These are phyloP conservation scores for Quercus aquifolioides DNA, from an alignment of 306 rosid genomes.

Conservation along the genomic window DNA sequence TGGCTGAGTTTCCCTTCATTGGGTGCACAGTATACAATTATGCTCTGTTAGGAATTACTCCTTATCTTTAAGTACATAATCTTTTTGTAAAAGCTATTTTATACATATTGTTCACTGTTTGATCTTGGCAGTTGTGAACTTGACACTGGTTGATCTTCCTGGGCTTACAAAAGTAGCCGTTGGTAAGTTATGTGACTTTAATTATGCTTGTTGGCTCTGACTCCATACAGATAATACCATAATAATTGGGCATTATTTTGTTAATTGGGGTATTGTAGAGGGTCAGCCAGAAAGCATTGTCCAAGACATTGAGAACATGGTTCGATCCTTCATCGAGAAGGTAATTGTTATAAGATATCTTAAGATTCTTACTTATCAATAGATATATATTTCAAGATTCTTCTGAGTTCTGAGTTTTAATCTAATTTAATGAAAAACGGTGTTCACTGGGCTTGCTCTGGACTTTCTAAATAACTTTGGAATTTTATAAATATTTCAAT, in stretches of 20 bases:
- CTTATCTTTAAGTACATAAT: neutral
- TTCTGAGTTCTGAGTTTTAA: neutral
- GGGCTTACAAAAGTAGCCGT: conserved; percentile 96
- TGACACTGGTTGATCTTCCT: conserved; percentile 93
- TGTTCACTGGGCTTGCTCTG: neutral
- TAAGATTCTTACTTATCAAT: neutral
- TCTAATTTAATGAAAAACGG: neutral
- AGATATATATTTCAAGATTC: neutral
- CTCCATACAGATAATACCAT: neutral
- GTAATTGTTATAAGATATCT: conserved; percentile 32
- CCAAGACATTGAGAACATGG: conserved; percentile 86
- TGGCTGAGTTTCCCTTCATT: neutral
- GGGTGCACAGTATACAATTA: neutral
- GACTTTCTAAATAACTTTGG: neutral
- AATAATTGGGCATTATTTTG: neutral
- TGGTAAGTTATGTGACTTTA: conserved; percentile 46
- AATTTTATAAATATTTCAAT: neutral
- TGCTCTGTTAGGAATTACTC: neutral
- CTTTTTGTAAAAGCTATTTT: neutral
- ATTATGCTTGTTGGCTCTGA: neutral
- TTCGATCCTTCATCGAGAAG: conserved; percentile 90
- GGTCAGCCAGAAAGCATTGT: conserved; percentile 92
- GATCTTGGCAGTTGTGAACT: conserved; percentile 80
- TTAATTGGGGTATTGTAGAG: conserved; percentile 39
- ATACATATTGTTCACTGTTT: conserved; percentile 11